A percentile compares a stretch with the other conserved stretches of the same genome.
Evolutionary conservation across 176 grass and related monocot genomes (phyloP).

Genomic region (Rhynchospora breviuscula): DNA sequence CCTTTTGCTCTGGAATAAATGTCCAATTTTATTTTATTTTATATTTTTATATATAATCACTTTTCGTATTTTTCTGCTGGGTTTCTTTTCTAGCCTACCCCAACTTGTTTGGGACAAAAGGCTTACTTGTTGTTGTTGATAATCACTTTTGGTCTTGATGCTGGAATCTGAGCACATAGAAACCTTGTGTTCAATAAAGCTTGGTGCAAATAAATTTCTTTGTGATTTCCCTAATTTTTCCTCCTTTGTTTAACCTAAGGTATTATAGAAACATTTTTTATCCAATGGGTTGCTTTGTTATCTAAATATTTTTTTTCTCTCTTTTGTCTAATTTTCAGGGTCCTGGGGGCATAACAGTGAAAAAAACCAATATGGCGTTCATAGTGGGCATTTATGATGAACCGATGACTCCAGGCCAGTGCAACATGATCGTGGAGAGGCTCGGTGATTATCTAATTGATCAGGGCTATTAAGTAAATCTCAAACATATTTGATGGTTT

Average conservation of each 20-base stretch:
- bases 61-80: no score
- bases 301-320: background rate
- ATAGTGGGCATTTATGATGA: conserved; percentile 85
- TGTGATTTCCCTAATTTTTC: background rate
- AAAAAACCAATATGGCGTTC: conserved; percentile 57
- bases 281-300: background rate
- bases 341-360: conserved; percentile 55
- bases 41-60: no score
- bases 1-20: no score
- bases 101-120: no score
- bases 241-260: background rate
- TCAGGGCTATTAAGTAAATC: conserved; percentile 47
- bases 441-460: conserved; percentile 82
- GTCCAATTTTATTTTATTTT: no score
- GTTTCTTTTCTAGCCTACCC: no score
- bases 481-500: conserved; percentile 30
- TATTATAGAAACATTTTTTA: background rate
- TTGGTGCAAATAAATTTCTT: background rate
- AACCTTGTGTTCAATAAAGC: background rate
- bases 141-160: no score
- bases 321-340: conserved; percentile 35
- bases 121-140: no score
- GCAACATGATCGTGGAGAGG: conserved; percentile 90
- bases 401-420: conserved; percentile 85
- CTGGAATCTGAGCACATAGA: background rate